Evolutionary conservation across 2,329 filamentous ascomycete genomes (phyloP), one percentile per base, ranked within the genome.

Genomic region (Elsinoe arachidis): DNA sequence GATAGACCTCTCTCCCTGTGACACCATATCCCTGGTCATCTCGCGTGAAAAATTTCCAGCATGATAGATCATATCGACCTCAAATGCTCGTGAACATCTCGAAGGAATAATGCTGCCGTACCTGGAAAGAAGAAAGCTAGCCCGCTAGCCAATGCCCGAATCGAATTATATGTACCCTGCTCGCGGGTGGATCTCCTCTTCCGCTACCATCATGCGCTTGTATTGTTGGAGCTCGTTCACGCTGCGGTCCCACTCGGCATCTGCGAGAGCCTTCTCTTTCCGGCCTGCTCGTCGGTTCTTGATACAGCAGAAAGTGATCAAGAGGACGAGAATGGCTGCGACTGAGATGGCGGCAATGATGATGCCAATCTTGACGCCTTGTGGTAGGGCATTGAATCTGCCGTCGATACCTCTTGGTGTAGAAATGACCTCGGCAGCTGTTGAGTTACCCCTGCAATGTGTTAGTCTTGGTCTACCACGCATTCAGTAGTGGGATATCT

Each of bases 201-300:
- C 54, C 5, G 54, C 54, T n/a, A 49, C 54, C 54, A 56, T 56
- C 41, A 37, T 49, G 15, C 41, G 54, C 54, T 56, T 56, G 54
- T 56, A 60, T 21, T 49, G 43, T 14, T 58, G 56, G 34, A 69
- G 58, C 62, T 75, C 73, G 23, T 61, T 59, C 17, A 69, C 64
- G 51, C 73, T 68, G 57, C 69, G 68, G 39, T 73, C 69, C 68
- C 74, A 79, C 52, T 74, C 73, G 63, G 72, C 70, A 60, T 79
- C 76, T 39, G 75, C 76, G 19, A 74, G 56, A 17, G 72, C 73
- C 46, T 73, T 70, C 64, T 80, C 78, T 44, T 73, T 72, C 58
- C 75, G 74, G 34, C 79, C 79, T 60, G 72, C 70, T 58, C 73
- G 72, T 58, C 79, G 73, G 66, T 80, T 77, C 49, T 70, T 72